Evolutionary conservation across 106 monocot genomes (phyloP), one percentile per base, ranked within the genome.

Genomic region (Apostasia ramifera): DNA sequence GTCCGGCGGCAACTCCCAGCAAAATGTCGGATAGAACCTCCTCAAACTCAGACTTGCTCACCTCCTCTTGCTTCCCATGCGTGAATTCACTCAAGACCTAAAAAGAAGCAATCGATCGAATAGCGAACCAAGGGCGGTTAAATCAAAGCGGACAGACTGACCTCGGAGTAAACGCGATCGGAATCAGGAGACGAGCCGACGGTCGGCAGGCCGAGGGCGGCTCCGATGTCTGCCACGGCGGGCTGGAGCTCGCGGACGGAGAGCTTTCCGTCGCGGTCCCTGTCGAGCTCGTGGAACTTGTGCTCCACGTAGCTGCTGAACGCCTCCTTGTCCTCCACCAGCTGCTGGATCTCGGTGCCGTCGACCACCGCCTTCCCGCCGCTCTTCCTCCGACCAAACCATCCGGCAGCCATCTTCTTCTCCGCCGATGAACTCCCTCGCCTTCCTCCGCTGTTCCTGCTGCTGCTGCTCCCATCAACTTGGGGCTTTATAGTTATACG

Each of bases 1-100:
- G 87, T n/a, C 93, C 93, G 6, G 85, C 90, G 1, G 92, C 98
- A 87, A 98, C 83, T 37, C 90, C 90, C 74, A 98, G 53, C 12
- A 98, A 67, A 48, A 98, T 83, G 71, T 93, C 93, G 1, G 87
- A 87, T 2, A 93, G 76, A 13, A 92, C 97, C 58, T 79, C 81
- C 74, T 89, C 82, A 67, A 98, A 98, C 75, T 93, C 85, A 10
- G 72, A 77, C 74, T 87, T 93, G 82, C 81, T 93, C 79, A 93
- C 90, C 64, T 77, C 68, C 38, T 81, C 73, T 70, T 87, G 74
- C 73, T 86, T 84, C 9, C 86, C 88, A 67, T 92, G 92, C 39
- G 92, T 92, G 67, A 97, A 87, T 62, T 95, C 91, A 61, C 70
- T 84, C 81, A 95, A 69, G 14, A 89, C 89, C 91, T 89, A 42